These are phyloP conservation scores for Puccinia novopanici DNA, from an alignment of 1,284 basidiomycete species.

Conservation along the genomic window DNA sequence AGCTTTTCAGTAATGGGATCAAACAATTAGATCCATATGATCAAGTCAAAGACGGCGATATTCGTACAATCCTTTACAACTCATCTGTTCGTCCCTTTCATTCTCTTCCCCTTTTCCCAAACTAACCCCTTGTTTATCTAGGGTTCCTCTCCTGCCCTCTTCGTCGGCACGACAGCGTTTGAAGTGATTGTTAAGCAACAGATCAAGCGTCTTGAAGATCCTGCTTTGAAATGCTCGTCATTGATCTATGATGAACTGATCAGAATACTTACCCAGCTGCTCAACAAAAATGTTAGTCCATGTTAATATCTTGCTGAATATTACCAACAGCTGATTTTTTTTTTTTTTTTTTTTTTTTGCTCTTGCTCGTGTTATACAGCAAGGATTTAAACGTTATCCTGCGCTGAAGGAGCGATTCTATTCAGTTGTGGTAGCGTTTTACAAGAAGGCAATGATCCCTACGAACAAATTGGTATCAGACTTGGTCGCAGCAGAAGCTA, in stretches of 20 bases:
- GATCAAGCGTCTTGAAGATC: constrained; percentile 93
- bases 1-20: constrained; percentile 93
- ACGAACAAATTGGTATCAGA: constrained; percentile 93
- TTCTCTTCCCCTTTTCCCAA: not conserved
- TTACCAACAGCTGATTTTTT: not conserved
- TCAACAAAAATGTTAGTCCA: constrained; percentile 77
- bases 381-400: constrained; percentile 92
- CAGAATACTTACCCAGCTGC: constrained; percentile 84
- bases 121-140: constrained; percentile 56
- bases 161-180: constrained; percentile 93
- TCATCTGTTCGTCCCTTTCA: constrained; percentile 71
- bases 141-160: constrained; percentile 93
- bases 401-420: constrained; percentile 93
- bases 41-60: constrained; percentile 96
- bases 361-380: constrained; percentile 62
- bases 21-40: constrained; percentile 96
- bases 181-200: constrained; percentile 99
- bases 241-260: constrained; percentile 96
- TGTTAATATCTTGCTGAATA: not conserved
- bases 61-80: constrained; percentile 92
- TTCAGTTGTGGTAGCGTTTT: constrained; percentile 88
- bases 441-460: constrained; percentile 87
- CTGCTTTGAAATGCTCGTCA: constrained; percentile 85
- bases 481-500: constrained; percentile 90
- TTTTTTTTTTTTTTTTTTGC: no score